Evolutionary conservation across 108 stramenopile genomes (phyloP).

Genomic region (Discostella stelligeroides): DNA sequence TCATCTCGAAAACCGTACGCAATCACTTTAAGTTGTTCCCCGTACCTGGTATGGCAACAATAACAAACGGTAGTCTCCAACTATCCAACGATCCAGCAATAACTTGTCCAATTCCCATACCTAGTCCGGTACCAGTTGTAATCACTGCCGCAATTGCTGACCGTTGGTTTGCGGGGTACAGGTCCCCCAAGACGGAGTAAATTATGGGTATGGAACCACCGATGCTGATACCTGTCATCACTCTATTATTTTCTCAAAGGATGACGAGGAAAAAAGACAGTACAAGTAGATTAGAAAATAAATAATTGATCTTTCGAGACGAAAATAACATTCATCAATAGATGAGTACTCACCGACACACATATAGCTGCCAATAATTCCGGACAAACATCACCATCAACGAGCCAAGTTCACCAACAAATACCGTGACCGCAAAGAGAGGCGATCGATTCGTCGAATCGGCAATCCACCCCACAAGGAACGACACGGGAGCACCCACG

Average conservation of each 20-base stretch:
- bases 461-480: constrained; percentile 67
- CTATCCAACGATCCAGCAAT: constrained; percentile 76
- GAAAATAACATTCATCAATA: too few relatives aligned
- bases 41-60: constrained; percentile 63
- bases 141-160: constrained; percentile 59
- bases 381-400: too few relatives aligned
- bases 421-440: constrained; percentile 72
- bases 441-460: constrained; percentile 49
- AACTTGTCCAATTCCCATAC: constrained; percentile 65
- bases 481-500: constrained; percentile 78
- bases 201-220: constrained; percentile 63
- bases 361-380: constrained; percentile 51
- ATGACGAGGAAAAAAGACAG: too few relatives aligned
- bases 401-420: constrained; percentile 90
- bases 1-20: too few relatives aligned
- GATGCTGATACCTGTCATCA: constrained; percentile 60
- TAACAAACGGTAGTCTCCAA: constrained; percentile 78
- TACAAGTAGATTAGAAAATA: too few relatives aligned
- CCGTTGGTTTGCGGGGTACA: constrained; percentile 38
- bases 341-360: too few relatives aligned
- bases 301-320: too few relatives aligned
- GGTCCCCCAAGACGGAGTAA: constrained; percentile 57
- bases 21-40: too few relatives aligned
- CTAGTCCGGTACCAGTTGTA: constrained; percentile 61
- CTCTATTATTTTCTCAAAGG: too few relatives aligned